phyloP scores from a whole-genome alignment of 108 stramenopile species.

The Cylindrotheca fusiformis region DNA sequence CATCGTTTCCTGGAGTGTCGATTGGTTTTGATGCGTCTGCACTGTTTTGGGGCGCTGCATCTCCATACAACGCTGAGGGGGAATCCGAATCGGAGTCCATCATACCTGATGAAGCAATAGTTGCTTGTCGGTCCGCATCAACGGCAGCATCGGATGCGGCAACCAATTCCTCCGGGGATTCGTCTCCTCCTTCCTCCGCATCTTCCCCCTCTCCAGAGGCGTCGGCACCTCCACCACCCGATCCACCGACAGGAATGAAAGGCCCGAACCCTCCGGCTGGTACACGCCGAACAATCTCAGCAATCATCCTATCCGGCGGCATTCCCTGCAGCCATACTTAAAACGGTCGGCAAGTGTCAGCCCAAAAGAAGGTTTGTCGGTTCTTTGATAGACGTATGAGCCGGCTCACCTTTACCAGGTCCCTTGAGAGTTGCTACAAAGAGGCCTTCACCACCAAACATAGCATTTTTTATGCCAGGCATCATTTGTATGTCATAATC shows the following conservation, averaged over 20 bases:
- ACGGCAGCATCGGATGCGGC: slow-evolving; percentile 44
- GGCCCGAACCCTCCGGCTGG: slow-evolving; percentile 57
- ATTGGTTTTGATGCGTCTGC: background rate
- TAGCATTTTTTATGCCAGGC: slow-evolving; percentile 79
- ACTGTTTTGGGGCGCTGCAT: slow-evolving; percentile 49
- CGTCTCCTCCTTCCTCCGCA: slow-evolving; percentile 10
- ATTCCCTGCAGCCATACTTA: slow-evolving; percentile 81
- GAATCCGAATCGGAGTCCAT: slow-evolving; percentile 43
- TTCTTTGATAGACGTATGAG: background rate
- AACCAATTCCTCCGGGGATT: background rate
- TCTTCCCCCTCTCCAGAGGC: slow-evolving; percentile 20
- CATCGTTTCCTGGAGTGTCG: slow-evolving; percentile 3
- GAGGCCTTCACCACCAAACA: slow-evolving; percentile 90
- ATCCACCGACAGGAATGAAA: slow-evolving; percentile 25
- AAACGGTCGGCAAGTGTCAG: background rate
- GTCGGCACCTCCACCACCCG: slow-evolving; percentile 21
- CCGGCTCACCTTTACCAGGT: slow-evolving; percentile 31
- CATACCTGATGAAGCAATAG: slow-evolving; percentile 68
- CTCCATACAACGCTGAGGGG: slow-evolving; percentile 65
- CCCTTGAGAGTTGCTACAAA: slow-evolving; percentile 84
- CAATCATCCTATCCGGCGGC: slow-evolving; percentile 92
- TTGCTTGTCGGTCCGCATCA: slow-evolving; percentile 68
- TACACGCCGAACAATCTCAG: slow-evolving; percentile 79
- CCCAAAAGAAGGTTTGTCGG: slow-evolving; percentile 16
- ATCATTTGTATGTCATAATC: slow-evolving; percentile 82